Percentiles rank a stretch among this genome's conserved stretches.
These are phyloP conservation scores for Apophysomyces trapeziformis DNA, from an alignment of 371 early-diverging fungal species.

Conservation along the genomic window DNA sequence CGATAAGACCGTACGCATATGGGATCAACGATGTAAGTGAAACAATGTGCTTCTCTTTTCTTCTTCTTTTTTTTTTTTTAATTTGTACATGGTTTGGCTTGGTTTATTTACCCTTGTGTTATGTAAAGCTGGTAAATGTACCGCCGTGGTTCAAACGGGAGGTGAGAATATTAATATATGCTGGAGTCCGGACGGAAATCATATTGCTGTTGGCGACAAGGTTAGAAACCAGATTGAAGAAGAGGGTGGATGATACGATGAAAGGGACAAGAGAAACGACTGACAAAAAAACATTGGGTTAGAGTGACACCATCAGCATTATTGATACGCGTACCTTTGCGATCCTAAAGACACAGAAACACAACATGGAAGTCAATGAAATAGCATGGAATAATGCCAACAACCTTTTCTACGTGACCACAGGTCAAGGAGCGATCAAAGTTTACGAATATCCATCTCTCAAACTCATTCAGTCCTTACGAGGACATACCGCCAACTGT, in stretches of 20 bases:
- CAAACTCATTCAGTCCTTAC: conserved; percentile 59
- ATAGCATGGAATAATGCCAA: conserved; percentile 83
- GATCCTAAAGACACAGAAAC: conserved; percentile 58
- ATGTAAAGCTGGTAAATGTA: conserved; percentile 61
- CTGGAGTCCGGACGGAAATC: conserved; percentile 83
- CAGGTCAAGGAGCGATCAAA: conserved; percentile 77
- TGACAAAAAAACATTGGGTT: neutral
- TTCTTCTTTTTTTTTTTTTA: too few relatives aligned
- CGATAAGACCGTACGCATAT: conserved; percentile 85
- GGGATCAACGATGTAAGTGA: conserved; percentile 81
- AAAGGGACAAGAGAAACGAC: too few relatives aligned
- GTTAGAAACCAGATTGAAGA: conserved; percentile 24
- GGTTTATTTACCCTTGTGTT: neutral
- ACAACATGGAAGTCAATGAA: conserved; percentile 73
- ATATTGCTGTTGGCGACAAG: conserved; percentile 86
- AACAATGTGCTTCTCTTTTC: neutral
- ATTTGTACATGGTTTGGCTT: neutral
- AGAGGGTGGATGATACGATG: neutral
- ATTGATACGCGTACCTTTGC: conserved; percentile 73
- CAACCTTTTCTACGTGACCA: conserved; percentile 78
- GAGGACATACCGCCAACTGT: conserved; percentile 83
- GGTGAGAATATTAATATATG: conserved; percentile 89
- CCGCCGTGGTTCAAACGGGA: conserved; percentile 66
- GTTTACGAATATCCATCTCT: conserved; percentile 69
- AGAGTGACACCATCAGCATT: conserved; percentile 77